A percentile compares a stretch with the other conserved stretches of the same genome.
Evolutionary conservation across 257 asterid species (phyloP).

Genomic region (Asclepias syriaca): DNA sequence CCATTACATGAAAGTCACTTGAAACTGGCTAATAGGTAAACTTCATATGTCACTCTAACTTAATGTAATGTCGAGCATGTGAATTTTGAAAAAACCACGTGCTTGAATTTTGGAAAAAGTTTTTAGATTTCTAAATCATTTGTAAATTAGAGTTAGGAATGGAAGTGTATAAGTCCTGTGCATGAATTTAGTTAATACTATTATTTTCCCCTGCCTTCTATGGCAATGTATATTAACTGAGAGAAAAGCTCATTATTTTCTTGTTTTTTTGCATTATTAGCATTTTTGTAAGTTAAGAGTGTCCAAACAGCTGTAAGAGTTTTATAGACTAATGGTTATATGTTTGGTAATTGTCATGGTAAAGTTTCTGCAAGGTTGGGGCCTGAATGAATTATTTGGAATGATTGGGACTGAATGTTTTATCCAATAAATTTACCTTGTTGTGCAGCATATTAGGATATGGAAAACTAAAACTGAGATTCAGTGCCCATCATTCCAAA

Average conservation of each 20-base stretch:
- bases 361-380: too few relatives aligned
- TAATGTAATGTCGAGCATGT: constrained; percentile 5
- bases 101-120: neutral
- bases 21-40: constrained; percentile 78
- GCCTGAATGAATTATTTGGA: too few relatives aligned
- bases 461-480: neutral
- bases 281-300: too few relatives aligned
- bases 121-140: neutral
- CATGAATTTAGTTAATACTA: neutral
- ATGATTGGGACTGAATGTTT: too few relatives aligned
- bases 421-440: too few relatives aligned
- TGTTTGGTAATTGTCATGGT: too few relatives aligned
- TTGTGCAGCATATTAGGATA: too few relatives aligned
- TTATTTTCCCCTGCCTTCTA: neutral
- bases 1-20: constrained; percentile 94
- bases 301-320: too few relatives aligned
- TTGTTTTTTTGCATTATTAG: neutral
- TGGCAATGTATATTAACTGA: neutral
- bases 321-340: too few relatives aligned
- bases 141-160: neutral
- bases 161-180: neutral
- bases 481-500: neutral
- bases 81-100: neutral
- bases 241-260: neutral
- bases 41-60: neutral